Base-by-base conservation (phyloP, 2,329 filamentous ascomycete genomes). In the Epicoccum sorghinum region DNA sequence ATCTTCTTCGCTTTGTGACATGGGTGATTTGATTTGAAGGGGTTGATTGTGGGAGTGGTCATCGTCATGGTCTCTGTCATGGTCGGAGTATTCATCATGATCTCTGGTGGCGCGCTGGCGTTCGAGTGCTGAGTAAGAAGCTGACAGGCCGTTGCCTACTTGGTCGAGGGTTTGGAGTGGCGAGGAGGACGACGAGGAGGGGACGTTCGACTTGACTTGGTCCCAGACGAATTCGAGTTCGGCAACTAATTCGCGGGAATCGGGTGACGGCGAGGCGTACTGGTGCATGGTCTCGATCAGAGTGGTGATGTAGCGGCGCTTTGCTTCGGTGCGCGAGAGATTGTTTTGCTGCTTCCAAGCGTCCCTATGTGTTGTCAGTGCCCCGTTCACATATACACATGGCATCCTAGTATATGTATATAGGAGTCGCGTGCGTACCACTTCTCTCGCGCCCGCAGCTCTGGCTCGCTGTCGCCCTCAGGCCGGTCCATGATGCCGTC, bases 181-280 rank as follows among this genome's bases (percentile, higher is more conserved):
- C 14, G 67, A 76, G 4, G 67, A 83, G 73, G 35, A 86, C 78
- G 33, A 75, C 0, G 88, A 86, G 14, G 88, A 86, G 9, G 86
- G 75, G 7, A 81, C 85, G 67, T 93, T 97, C 64, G 89, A 89
- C 75, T 95, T 96, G 66, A 99, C 93, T 74, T 98, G 95, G 65
- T 97, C 92, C 95, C 95, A 99, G 35, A 99, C 93, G 68, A 98
- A 99, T 77, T 99, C 95, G n/a, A 99, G 85, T 75, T 99, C 95
- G 8, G 87, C 83, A 33, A 98, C 93, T 35, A 99, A 82, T 75
- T 96, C 93, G 55, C 88, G 84, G 7, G 91, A 91, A 72, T 96
- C 92, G 43, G 88, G 83, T 14, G 92, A 97, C 36, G 89, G 83
- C 38, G 83, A 95, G 44, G 95, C 95, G 79, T 96, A 98, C 71